These are phyloP conservation scores for Talaromyces ruber DNA, from an alignment of 495 filamentous ascomycete genomes.

Conservation along the genomic window DNA sequence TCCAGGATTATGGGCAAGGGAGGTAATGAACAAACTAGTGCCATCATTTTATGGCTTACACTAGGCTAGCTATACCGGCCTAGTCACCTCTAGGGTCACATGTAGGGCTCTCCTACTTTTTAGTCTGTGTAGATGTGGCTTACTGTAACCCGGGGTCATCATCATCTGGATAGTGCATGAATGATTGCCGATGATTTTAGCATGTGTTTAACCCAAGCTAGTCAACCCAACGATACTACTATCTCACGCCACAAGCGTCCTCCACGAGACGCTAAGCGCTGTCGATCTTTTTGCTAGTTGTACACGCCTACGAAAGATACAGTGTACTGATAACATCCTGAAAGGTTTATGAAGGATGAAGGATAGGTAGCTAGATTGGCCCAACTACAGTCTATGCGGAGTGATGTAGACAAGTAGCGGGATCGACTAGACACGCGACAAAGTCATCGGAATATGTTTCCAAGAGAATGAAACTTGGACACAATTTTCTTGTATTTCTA, in stretches of 20 bases:
- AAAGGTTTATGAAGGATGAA: background rate
- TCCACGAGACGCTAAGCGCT: background rate
- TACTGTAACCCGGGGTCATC: conserved; percentile 1
- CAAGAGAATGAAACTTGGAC: background rate
- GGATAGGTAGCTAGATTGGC: background rate
- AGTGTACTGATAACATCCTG: background rate
- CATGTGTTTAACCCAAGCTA: background rate
- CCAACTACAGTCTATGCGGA: background rate
- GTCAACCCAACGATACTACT: background rate
- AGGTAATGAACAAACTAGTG: background rate
- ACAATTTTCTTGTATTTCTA: background rate
- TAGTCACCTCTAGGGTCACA: background rate
- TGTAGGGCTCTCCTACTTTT: background rate
- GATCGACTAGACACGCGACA: background rate
- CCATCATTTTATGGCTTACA: background rate
- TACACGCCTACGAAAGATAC: background rate
- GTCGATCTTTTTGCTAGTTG: background rate
- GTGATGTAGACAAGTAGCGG: background rate
- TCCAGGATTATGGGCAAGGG: background rate
- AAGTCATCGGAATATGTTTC: background rate
- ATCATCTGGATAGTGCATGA: background rate
- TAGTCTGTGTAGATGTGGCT: background rate
- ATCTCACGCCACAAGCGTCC: conserved; percentile 1
- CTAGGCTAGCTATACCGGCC: background rate
- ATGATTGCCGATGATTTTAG: background rate